Percentiles rank a stretch among this genome's conserved stretches.
Evolutionary conservation across 805 yeast species (phyloP).

Genomic region (Metschnikowia lochheadii): DNA sequence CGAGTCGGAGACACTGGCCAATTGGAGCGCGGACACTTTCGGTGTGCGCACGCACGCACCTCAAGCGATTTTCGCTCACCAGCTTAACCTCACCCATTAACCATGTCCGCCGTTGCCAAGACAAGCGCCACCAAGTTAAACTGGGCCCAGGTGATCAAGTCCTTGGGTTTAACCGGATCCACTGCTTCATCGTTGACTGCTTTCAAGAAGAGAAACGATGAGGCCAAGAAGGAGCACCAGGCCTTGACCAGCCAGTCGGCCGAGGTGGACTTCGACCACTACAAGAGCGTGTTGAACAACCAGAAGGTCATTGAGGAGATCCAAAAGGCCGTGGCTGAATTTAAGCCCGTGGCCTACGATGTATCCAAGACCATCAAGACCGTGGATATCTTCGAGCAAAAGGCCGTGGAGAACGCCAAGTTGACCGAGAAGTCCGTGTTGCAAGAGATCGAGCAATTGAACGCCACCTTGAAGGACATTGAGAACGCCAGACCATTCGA

Average conservation of each 20-base stretch:
- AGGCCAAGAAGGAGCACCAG: slow-evolving; percentile 80
- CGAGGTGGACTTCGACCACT: slow-evolving; percentile 74
- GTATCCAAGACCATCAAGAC: slow-evolving; percentile 85
- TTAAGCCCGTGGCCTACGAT: slow-evolving; percentile 83
- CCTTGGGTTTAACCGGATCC: slow-evolving; percentile 87
- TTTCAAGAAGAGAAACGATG: slow-evolving; percentile 98
- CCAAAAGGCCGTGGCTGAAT: slow-evolving; percentile 68
- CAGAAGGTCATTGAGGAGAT: slow-evolving; percentile 72
- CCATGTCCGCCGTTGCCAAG: slow-evolving; percentile 39
- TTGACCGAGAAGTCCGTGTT: slow-evolving; percentile 85
- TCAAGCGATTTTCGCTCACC: slow-evolving; percentile 5
- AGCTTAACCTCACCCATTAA: not conserved
- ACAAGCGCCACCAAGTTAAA: slow-evolving; percentile 82
- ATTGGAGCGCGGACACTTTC: slow-evolving; percentile 9
- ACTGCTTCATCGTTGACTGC: slow-evolving; percentile 85
- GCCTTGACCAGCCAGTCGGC: slow-evolving; percentile 71
- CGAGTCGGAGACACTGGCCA: slow-evolving; percentile 14
- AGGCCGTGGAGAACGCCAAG: slow-evolving; percentile 94
- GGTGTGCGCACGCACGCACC: slow-evolving; percentile 14
- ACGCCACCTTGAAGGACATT: slow-evolving; percentile 86
- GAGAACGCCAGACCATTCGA: slow-evolving; percentile 97
- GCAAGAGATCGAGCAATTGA: slow-evolving; percentile 79
- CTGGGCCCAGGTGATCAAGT: slow-evolving; percentile 88
- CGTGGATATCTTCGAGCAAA: slow-evolving; percentile 88
- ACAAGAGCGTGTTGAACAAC: slow-evolving; percentile 80